Conservation (phyloP, 495 filamentous ascomycete genomes). For the Lophium mytilinum region DNA sequence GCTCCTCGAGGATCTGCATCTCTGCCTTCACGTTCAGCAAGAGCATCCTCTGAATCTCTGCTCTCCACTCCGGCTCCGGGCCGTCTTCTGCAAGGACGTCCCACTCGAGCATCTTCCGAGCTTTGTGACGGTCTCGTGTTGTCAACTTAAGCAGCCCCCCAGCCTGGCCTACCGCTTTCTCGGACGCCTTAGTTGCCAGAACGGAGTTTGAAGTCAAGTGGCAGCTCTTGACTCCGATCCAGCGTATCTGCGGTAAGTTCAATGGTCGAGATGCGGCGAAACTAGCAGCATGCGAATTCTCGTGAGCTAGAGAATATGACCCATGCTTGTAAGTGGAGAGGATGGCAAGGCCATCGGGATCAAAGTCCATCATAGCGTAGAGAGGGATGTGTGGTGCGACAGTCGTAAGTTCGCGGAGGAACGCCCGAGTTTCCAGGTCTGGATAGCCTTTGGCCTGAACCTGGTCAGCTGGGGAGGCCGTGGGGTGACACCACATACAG, state of each 20-base stretch:
- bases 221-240: conserved; percentile 63
- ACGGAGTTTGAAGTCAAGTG: conserved; percentile 42
- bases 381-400: conserved; percentile 40
- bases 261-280: conserved; percentile 28
- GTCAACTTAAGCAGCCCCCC: conserved; percentile 49
- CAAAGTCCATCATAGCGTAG: conserved; percentile 70
- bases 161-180: conserved; percentile 8
- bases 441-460: conserved; percentile 83
- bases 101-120: conserved; percentile 54
- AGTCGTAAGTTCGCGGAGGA: conserved; percentile 44
- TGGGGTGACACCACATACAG: conserved; percentile 39
- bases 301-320: conserved; percentile 64
- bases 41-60: conserved; percentile 77
- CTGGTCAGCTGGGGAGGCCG: background rate
- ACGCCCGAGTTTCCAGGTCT: conserved; percentile 70
- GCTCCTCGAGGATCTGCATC: conserved; percentile 66
- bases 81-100: conserved; percentile 42
- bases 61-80: conserved; percentile 47
- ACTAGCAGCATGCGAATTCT: conserved; percentile 39
- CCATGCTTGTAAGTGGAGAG: conserved; percentile 81
- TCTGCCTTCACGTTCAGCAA: conserved; percentile 82
- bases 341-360: conserved; percentile 81
- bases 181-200: background rate
- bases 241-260: conserved; percentile 51
- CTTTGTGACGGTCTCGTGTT: conserved; percentile 59